Percentiles rank a stretch among this genome's conserved stretches.
Evolutionary conservation across 2,329 filamentous ascomycete species (phyloP).

Genomic region (Epichloe glyceriae): DNA sequence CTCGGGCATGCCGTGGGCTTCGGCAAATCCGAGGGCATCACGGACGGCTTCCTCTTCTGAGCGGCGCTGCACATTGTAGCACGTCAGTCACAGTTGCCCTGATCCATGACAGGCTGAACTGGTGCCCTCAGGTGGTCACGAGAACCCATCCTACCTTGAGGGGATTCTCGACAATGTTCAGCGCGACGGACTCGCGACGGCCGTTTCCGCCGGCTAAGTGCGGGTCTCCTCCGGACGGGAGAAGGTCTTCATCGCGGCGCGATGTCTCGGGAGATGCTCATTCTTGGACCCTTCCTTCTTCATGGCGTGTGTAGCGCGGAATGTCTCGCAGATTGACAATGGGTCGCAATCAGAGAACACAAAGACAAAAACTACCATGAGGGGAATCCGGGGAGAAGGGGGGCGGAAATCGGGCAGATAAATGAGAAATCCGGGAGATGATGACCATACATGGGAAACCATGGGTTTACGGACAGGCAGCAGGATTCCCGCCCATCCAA

Average conservation of each 20-base stretch:
- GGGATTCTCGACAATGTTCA: slow-evolving; percentile 22
- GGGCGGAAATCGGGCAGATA: neutral
- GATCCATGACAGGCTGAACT: neutral
- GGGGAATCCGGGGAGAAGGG: too few relatives aligned
- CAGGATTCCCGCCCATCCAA: neutral
- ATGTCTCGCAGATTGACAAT: too few relatives aligned
- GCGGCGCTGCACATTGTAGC: slow-evolving; percentile 8
- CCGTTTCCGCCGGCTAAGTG: neutral
- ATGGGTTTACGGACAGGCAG: neutral
- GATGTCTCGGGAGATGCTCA: neutral
- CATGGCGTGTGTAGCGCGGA: too few relatives aligned
- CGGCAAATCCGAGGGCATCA: slow-evolving; percentile 36
- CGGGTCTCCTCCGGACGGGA: neutral
- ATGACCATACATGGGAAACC: neutral
- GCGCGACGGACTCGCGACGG: slow-evolving; percentile 13
- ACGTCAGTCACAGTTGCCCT: neutral
- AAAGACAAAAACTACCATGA: too few relatives aligned
- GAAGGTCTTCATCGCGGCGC: slow-evolving; percentile 6
- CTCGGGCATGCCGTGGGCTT: slow-evolving; percentile 30
- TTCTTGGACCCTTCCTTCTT: too few relatives aligned
- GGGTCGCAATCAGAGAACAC: too few relatives aligned
- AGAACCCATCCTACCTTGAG: slow-evolving; percentile 14
- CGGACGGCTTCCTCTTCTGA: slow-evolving; percentile 11
- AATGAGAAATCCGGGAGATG: too few relatives aligned
- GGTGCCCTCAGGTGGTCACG: neutral